Evolutionary conservation across 345 rosid genomes (phyloP).

Genomic region (Turnera subulata): DNA sequence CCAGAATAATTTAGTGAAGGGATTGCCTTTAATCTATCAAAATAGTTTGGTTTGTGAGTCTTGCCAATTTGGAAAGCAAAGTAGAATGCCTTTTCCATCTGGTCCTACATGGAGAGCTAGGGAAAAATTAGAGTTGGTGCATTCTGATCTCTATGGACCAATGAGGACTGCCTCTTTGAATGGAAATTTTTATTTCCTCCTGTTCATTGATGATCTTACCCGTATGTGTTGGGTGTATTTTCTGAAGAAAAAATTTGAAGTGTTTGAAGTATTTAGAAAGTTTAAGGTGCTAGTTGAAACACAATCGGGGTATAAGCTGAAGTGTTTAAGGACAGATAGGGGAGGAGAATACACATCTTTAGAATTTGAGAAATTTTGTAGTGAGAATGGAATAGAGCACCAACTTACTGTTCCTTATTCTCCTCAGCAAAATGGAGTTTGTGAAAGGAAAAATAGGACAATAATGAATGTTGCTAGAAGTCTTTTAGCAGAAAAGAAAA

Average conservation of each 20-base stretch:
- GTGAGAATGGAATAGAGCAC: not conserved
- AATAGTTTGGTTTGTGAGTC: not conserved
- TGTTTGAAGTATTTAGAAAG: not conserved
- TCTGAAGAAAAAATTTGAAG: not conserved
- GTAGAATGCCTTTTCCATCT: not conserved
- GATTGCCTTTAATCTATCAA: not conserved
- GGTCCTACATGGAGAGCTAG: not conserved
- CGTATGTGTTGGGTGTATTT: not conserved
- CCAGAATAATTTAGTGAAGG: not conserved
- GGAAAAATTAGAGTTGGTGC: not conserved
- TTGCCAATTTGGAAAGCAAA: not conserved
- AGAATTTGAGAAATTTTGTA: not conserved
- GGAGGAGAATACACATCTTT: not conserved
- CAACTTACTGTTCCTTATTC: not conserved
- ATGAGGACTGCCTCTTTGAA: not conserved
- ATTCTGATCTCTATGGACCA: not conserved
- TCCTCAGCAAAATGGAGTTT: not conserved
- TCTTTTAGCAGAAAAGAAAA: not conserved
- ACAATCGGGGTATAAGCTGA: not conserved
- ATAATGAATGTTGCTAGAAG: not conserved
- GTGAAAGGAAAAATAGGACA: constrained; percentile 1
- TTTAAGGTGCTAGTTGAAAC: not conserved
- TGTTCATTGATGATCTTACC: not conserved
- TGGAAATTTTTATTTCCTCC: not conserved
- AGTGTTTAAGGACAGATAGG: not conserved